A percentile compares a stretch with the other conserved stretches of the same genome.
phyloP scores from a whole-genome alignment of 176 grass and related monocot genomes.

The Paspalum vaginatum region DNA sequence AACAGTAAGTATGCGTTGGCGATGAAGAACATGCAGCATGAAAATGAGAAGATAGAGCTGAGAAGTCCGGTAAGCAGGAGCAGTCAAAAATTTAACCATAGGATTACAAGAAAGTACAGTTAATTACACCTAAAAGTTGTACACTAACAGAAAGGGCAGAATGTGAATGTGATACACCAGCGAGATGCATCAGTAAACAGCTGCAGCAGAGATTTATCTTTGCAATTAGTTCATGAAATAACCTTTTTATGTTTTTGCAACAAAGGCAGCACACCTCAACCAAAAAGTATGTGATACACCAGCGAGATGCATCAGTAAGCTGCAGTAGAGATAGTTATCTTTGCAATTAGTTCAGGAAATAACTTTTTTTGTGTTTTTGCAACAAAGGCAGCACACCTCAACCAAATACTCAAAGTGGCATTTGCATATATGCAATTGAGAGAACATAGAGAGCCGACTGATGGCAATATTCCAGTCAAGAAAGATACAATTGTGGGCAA shows the following conservation, averaged over 20 bases:
- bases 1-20: slow-evolving; percentile 8
- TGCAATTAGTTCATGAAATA: slow-evolving; percentile 16
- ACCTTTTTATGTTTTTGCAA: slow-evolving; percentile 1
- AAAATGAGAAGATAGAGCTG: not conserved
- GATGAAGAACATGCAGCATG: not conserved
- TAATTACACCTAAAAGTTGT: not conserved
- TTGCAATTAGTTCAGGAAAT: no score
- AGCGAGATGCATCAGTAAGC: no score
- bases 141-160: not conserved
- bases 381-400: no score
- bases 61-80: not conserved
- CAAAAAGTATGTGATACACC: no score
- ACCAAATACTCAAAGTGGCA: not conserved
- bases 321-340: no score
- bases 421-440: slow-evolving; percentile 14
- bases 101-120: not conserved
- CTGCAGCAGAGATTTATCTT: not conserved
- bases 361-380: no score
- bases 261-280: not conserved
- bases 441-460: slow-evolving; percentile 5
- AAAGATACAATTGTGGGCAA: not conserved
- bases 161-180: no score
- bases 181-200: slow-evolving; percentile 15
- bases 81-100: not conserved
- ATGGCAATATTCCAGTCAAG: no score